phyloP scores from a whole-genome alignment of 306 rosid genomes.

The Rosa rugosa region DNA sequence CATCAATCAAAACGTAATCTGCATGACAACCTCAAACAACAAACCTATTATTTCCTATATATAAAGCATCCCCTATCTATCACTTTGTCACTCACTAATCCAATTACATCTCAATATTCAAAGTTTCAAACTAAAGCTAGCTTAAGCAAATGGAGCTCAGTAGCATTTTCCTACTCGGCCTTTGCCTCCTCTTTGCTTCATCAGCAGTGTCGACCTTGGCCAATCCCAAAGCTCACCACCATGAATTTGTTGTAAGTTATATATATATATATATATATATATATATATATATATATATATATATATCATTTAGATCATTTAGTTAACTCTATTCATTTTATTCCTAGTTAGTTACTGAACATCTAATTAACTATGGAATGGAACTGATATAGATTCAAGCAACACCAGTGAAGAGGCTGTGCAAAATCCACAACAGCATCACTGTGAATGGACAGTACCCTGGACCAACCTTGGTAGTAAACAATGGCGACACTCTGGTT shows the following conservation, averaged over 20 bases:
- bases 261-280: neutral
- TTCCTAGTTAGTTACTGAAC: too few relatives aligned
- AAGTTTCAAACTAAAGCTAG: neutral
- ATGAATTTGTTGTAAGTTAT: constrained; percentile 64
- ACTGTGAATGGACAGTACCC: constrained; percentile 88
- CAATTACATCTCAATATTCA: neutral
- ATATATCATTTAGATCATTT: neutral
- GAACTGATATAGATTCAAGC: constrained; percentile 56
- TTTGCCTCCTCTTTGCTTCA: constrained; percentile 48
- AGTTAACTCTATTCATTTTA: neutral
- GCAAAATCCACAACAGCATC: constrained; percentile 69
- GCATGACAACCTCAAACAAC: neutral
- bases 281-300: neutral
- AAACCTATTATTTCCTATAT: neutral
- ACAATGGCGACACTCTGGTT: constrained; percentile 73
- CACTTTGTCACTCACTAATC: neutral
- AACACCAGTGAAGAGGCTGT: constrained; percentile 95
- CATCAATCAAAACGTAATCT: constrained; percentile 1
- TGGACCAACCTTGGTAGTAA: constrained; percentile 80
- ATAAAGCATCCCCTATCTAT: neutral
- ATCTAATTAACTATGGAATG: neutral
- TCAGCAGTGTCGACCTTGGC: constrained; percentile 49
- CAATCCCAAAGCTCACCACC: constrained; percentile 48
- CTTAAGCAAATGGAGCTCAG: neutral
- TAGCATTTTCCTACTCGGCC: constrained; percentile 27